A percentile compares a stretch with the other conserved stretches of the same genome.
Evolutionary conservation across 352 stramenopile genomes (phyloP).

Genomic region (Phytopythium aichiense): DNA sequence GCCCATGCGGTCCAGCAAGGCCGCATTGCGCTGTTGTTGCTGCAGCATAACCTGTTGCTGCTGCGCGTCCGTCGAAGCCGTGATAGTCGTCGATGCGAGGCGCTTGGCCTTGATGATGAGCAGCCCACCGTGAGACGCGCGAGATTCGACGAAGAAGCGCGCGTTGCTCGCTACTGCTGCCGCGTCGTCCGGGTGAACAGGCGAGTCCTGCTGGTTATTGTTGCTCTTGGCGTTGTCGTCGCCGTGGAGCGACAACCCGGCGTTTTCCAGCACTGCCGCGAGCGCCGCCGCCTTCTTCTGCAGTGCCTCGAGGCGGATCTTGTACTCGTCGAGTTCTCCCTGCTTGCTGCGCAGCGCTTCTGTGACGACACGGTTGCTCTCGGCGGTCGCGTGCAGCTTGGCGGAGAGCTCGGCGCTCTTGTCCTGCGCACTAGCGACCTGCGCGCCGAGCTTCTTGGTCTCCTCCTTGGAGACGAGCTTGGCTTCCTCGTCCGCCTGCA

Average conservation of each 20-base stretch:
- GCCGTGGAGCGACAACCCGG: constrained; percentile 17
- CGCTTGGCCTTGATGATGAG: constrained; percentile 90
- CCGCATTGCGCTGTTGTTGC: constrained; percentile 51
- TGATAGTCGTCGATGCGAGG: constrained; percentile 57
- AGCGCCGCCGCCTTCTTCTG: constrained; percentile 71
- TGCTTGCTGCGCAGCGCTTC: constrained; percentile 88
- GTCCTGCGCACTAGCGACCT: constrained; percentile 87
- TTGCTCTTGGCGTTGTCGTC: constrained; percentile 10
- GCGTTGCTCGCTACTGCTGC: constrained; percentile 50
- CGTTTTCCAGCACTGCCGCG: constrained; percentile 51
- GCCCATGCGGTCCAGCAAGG: constrained; percentile 87
- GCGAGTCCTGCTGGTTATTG: constrained; percentile 26
- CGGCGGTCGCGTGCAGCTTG: constrained; percentile 88
- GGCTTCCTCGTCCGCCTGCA: constrained; percentile 94
- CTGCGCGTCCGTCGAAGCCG: not conserved
- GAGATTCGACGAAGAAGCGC: constrained; percentile 87
- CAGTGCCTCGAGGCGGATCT: constrained; percentile 78
- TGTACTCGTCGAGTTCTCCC: constrained; percentile 86
- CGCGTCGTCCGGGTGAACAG: constrained; percentile 54
- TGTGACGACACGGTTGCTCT: constrained; percentile 92
- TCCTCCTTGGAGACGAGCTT: constrained; percentile 92
- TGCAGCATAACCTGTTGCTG: not conserved
- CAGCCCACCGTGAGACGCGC: constrained; percentile 76
- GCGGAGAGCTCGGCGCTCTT: constrained; percentile 85
- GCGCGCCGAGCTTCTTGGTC: constrained; percentile 92